These are phyloP conservation scores for Colletotrichum magnum DNA, from an alignment of 2,329 filamentous ascomycete species.

Conservation along the genomic window DNA sequence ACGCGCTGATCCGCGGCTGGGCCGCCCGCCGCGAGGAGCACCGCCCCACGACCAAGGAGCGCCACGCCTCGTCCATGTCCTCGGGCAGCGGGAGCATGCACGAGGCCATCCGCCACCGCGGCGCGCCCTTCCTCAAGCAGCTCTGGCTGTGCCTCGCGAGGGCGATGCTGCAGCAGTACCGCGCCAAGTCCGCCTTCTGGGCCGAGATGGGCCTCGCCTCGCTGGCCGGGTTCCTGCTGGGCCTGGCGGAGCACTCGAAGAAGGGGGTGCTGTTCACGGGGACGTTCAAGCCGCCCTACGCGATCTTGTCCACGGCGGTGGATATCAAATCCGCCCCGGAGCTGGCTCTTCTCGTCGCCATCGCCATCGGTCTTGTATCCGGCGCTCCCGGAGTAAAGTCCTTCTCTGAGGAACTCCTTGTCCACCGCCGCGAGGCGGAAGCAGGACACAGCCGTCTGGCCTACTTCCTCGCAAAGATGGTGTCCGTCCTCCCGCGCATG, in stretches of 20 bases:
- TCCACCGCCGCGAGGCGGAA: slow-evolving; percentile 69
- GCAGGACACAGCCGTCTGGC: slow-evolving; percentile 69
- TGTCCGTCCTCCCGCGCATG: slow-evolving; percentile 67
- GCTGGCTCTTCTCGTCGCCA: slow-evolving; percentile 65
- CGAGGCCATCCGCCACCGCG: slow-evolving; percentile 63
- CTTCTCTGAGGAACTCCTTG: slow-evolving; percentile 69
- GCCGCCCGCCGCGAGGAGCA: slow-evolving; percentile 47
- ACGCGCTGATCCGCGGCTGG: slow-evolving; percentile 67
- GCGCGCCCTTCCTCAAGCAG: slow-evolving; percentile 64
- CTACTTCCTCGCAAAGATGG: slow-evolving; percentile 70
- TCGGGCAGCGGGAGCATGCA: slow-evolving; percentile 57
- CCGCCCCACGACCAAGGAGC: slow-evolving; percentile 45
- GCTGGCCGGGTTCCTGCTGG: slow-evolving; percentile 67
- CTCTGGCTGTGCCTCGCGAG: slow-evolving; percentile 66
- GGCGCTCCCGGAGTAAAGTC: slow-evolving; percentile 68
- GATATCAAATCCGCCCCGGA: slow-evolving; percentile 66
- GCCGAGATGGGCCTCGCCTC: slow-evolving; percentile 68
- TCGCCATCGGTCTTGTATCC: slow-evolving; percentile 69
- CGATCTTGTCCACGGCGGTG: slow-evolving; percentile 64
- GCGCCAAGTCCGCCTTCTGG: slow-evolving; percentile 63
- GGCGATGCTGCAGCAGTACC: slow-evolving; percentile 70
- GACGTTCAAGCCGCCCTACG: slow-evolving; percentile 64
- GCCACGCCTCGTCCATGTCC: slow-evolving; percentile 47
- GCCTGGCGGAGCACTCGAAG: slow-evolving; percentile 64
- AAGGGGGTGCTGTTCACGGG: slow-evolving; percentile 68